Conservation (phyloP, 106 monocot species). For the Platanthera guangdongensis region DNA sequence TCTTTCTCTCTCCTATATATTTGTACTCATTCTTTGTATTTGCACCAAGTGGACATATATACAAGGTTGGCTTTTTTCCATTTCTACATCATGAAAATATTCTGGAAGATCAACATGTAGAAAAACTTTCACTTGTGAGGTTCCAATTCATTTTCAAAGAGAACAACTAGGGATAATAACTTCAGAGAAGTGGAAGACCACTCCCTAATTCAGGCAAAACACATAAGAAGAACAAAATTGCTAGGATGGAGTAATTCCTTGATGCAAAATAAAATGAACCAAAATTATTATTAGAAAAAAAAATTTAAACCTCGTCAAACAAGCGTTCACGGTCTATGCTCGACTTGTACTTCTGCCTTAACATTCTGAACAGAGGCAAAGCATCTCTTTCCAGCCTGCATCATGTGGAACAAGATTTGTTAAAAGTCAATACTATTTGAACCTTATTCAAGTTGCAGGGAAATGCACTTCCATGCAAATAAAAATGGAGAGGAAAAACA, state of each 20-base stretch:
- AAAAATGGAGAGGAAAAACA: background rate
- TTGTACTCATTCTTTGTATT: too few species aligned
- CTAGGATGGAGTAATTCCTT: background rate
- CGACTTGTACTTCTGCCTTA: conserved; percentile 77
- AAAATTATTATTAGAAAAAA: background rate
- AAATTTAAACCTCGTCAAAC: conserved; percentile 62
- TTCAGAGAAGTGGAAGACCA: background rate
- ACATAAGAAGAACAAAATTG: background rate
- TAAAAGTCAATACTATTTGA: background rate
- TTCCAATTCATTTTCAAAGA: background rate
- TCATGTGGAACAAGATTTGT: conserved; percentile 3
- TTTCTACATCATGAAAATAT: background rate
- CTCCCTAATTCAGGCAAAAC: background rate
- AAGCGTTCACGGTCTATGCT: conserved; percentile 67
- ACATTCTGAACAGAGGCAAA: conserved; percentile 74
- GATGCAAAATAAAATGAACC: background rate
- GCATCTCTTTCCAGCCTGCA: conserved; percentile 92
- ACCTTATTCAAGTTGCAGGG: background rate
- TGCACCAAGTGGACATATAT: too few species aligned
- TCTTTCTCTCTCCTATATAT: too few species aligned
- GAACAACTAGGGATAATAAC: background rate
- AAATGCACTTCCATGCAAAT: background rate
- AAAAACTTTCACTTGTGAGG: background rate
- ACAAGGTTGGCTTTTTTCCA: too few species aligned
- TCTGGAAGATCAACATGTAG: background rate